phyloP scores from a whole-genome alignment of 1,284 basidiomycete genomes.

The Albatrellus sp. region DNA sequence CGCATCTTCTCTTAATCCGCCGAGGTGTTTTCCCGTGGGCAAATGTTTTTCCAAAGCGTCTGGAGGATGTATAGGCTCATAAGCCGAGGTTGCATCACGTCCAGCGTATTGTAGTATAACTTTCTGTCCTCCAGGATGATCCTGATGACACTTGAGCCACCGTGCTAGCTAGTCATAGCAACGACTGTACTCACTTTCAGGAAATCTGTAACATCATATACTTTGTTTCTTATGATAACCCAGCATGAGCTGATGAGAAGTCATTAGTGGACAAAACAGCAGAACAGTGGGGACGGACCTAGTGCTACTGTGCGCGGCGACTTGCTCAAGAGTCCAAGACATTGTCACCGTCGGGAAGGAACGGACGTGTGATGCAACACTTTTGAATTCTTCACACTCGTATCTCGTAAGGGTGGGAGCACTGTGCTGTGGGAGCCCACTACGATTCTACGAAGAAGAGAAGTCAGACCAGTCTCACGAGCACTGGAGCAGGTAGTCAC shows the following conservation, averaged over 20 bases:
- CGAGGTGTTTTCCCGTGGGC: constrained; percentile 58
- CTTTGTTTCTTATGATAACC: constrained; percentile 72
- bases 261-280: constrained; percentile 4
- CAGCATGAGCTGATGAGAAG: constrained; percentile 55
- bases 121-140: constrained; percentile 72
- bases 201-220: constrained; percentile 83
- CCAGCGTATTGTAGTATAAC: constrained; percentile 76
- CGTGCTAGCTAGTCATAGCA: neutral
- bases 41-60: constrained; percentile 61
- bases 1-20: constrained; percentile 47
- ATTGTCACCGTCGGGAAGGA: constrained; percentile 14
- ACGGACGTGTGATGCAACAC: neutral
- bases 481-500: constrained; percentile 9
- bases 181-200: constrained; percentile 35
- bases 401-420: neutral
- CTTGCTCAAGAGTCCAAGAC: constrained; percentile 27
- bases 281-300: constrained; percentile 23
- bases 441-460: neutral
- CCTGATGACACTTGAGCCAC: constrained; percentile 24
- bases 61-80: constrained; percentile 64
- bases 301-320: constrained; percentile 39
- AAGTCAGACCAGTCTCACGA: neutral
- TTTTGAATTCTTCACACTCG: neutral
- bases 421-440: too few relatives aligned
- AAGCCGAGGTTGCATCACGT: constrained; percentile 62